These are phyloP conservation scores for Euphorbia schlechtendalii DNA, from an alignment of 441 rosid genomes.

Conservation along the genomic window DNA sequence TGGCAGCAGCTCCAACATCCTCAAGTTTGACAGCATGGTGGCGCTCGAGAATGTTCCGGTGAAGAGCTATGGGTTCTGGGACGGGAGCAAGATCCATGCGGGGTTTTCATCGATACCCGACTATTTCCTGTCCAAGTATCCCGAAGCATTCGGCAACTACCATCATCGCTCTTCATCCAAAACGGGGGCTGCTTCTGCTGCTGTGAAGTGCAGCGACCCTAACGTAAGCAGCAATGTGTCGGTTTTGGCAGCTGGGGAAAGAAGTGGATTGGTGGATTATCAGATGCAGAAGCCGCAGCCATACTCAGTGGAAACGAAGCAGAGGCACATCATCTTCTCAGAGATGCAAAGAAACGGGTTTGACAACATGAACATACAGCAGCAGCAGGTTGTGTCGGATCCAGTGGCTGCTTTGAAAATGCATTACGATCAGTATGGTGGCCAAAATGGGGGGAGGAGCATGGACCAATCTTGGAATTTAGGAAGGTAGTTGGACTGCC, in stretches of 20 bases:
- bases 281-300: slow-evolving; percentile 33
- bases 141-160: slow-evolving; percentile 56
- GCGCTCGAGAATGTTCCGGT: slow-evolving; percentile 59
- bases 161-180: slow-evolving; percentile 32
- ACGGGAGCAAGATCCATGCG: slow-evolving; percentile 73
- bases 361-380: slow-evolving; percentile 33
- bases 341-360: slow-evolving; percentile 45
- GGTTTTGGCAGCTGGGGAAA: slow-evolving; percentile 32
- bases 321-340: slow-evolving; percentile 29
- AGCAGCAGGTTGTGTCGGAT: slow-evolving; percentile 45
- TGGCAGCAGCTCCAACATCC: slow-evolving; percentile 29
- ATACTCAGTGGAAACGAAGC: slow-evolving; percentile 45
- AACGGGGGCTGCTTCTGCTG: too few relatives aligned
- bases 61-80: slow-evolving; percentile 79
- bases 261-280: slow-evolving; percentile 36
- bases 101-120: slow-evolving; percentile 68
- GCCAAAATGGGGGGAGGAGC: too few relatives aligned
- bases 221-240: slow-evolving; percentile 36
- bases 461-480: slow-evolving; percentile 54
- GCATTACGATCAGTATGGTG: slow-evolving; percentile 42
- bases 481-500: too few relatives aligned
- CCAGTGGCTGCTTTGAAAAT: slow-evolving; percentile 53
- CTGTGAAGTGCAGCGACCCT: slow-evolving; percentile 27
- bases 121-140: slow-evolving; percentile 65
- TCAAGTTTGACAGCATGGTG: slow-evolving; percentile 13